Evolutionary conservation across 805 yeast species (phyloP), one percentile per base, ranked within the genome.

Genomic region (Lachancea quebecensis): DNA sequence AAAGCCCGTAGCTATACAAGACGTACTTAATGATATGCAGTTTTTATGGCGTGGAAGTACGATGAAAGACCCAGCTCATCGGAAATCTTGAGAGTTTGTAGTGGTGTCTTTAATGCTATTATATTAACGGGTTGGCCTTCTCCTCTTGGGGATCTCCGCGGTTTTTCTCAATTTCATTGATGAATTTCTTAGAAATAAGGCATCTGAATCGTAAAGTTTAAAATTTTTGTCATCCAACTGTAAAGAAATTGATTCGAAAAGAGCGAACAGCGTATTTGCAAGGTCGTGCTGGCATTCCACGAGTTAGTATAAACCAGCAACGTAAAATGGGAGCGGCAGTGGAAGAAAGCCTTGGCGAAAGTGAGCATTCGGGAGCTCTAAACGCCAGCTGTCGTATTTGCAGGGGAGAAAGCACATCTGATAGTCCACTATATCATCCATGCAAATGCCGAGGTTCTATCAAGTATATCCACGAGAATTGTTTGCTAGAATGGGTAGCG

Each of bases 371-470:
- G 35, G 34, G 30, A 21, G 38, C 56, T 15, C 57, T 15, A 15
- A 36, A n/a, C 43, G 57, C 61, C 8, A 74, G 82, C 2, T 93
- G 99, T 65, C 83, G 99, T 49, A 90, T 93, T 38, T 93, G 99
- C 61, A 83, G 96, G 42, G 91, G 95, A 33, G 98, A 88, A 55
- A 90, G 78, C n/a, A 78, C 93, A 0, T 68, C 66, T 0, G 79
- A 75, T 1, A 87, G 85, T 51, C 96, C 96, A 3, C 69, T 93
- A 38, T 82, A 77, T 51, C 90, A 85, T 63, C 99, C 99, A 2
- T 93, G 99, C 66, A 82, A 78, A 57, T 93, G 99, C 66, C 74
- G 88, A 43, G 99, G 99, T 1, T 84, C 95, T 11, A 95, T 93
- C 62, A 84, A 83, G 60, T 90, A 81, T 57, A 86, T 93, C 44